Base-by-base conservation (phyloP, 2,329 filamentous ascomycete species). In the Phyllosticta ampelicida region DNA sequence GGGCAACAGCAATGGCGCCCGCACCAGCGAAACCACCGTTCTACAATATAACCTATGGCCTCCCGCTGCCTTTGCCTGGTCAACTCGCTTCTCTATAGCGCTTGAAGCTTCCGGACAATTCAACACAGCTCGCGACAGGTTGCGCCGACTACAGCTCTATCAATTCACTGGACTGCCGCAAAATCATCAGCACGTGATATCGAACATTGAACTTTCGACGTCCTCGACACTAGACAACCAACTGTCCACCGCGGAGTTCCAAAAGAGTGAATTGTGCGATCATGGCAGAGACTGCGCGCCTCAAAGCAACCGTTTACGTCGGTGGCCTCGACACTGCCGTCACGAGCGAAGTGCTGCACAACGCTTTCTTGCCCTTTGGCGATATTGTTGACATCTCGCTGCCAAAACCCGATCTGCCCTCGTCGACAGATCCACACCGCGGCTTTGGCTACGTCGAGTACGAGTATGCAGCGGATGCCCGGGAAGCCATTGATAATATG, bases 401-500 rank as follows among this genome's bases (percentile, higher is more conserved):
- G 16, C 94, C 94, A 19, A 95, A 94, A 73, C 87, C 90, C 59
- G 91, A 96, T 69, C 78, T 85, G 62, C 86, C 87, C 63, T 90
- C 89, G 62, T 84, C 87, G 6, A 84, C 81, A 53, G 89, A 95
- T 48, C 77, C 84, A 28, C 94, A 99, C 71, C 81, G 91, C 55
- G 94, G 95, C 0, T 99, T 97, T 72, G 94, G 91, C 60, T 97
- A 99, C 70, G 89, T 99, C 54, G 94, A 99, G 69, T 99, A 89
- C 68, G 90, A 96, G 66, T 82, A 90, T 59, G 80, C 84, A 11
- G 83, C 86, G 59, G 94, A 99, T 73, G 92, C 91, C 26, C 86
- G 86, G 67, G 92, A 97, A 74, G 94, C 94, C 54, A 96, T 99
- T 71, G 90, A 97, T 78, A 99, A 99, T 70, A 97, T 99, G 92